Evolutionary conservation across 2,329 filamentous ascomycete genomes (phyloP), one percentile per base, ranked within the genome.

Genomic region (Parastagonospora avenae): DNA sequence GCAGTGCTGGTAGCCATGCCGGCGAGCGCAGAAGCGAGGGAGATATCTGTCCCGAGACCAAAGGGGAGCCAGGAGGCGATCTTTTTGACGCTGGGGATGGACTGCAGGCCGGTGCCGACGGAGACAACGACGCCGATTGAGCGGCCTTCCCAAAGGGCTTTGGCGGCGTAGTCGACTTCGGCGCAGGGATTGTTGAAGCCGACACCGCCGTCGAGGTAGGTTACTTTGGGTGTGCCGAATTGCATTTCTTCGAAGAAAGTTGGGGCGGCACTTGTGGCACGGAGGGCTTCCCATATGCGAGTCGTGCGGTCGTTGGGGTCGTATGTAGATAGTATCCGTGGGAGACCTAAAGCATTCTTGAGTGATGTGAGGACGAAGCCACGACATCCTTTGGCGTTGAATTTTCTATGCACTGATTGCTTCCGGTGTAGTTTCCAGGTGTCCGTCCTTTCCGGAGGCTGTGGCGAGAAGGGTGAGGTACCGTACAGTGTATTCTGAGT

Each of bases 161-260:
- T 77, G 4, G 76, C 67, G 38, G 82, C 80, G 40, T 74, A 66
- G 43, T 82, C 77, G 2, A 82, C 81, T 52, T 83, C 73, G 5
- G 70, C 66, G 16, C 80, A 75, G 2, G 81, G 81, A 37, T 83
- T 83, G 52, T 80, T 79, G 64, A 79, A 76, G 9, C 76, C 75
- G 0, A 82, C 65, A 2, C 75, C 79, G 2, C 80, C 80, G 48
- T 83, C 81, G 0, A 79, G 66, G 52, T 82, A 84, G 0, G 71
- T 74, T 4, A 75, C 72, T 50, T 77, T 74, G 0, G 79, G 78
- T 4, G 74, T 72, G 4, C 74, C 70, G 46, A 83, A 78, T n/a
- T 74, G 68, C 67, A 81, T 82, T 6, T 79, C 76, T 53, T 80
- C 79, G 66, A 83, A 83, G 53, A 77, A 80, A 1, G 70, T 73